A percentile compares a stretch with the other conserved stretches of the same genome.
Evolutionary conservation across 805 yeast species (phyloP).

Genomic region (Metschnikowia reukaufii): DNA sequence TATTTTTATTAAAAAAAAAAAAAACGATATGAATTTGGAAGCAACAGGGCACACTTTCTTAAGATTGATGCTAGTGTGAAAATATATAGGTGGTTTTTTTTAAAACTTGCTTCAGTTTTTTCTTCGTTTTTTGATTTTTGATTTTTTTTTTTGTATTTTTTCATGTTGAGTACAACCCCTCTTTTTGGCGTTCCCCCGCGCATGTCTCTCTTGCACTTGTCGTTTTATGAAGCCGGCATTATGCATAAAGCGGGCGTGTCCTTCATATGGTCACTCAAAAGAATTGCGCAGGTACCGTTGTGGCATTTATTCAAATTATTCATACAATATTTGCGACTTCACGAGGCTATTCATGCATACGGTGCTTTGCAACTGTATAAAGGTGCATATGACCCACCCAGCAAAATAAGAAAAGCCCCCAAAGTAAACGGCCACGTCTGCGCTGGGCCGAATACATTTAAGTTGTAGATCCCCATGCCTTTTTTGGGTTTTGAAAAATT

Average conservation of each 20-base stretch:
- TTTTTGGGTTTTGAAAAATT: no score
- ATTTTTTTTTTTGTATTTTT: no score
- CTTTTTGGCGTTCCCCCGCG: background rate
- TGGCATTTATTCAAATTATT: background rate
- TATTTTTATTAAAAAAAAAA: no score
- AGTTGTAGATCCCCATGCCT: background rate
- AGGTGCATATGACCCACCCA: background rate
- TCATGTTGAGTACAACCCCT: background rate
- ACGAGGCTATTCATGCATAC: slow-evolving; percentile 6
- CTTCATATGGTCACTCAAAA: background rate
- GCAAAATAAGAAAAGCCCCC: background rate
- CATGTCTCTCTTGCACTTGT: background rate
- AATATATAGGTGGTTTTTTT: no score
- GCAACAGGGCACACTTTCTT: no score
- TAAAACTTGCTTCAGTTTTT: background rate
- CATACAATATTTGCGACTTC: background rate
- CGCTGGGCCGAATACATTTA: slow-evolving; percentile 6
- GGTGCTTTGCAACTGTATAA: background rate
- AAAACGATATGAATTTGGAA: no score
- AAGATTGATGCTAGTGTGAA: no score
- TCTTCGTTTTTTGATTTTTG: no score
- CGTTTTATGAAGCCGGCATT: background rate
- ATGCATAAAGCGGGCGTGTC: slow-evolving; percentile 6
- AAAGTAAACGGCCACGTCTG: background rate
- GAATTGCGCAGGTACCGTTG: slow-evolving; percentile 13